Evolutionary conservation across 2,329 filamentous ascomycete genomes (phyloP).

Genomic region (Thelonectria rubi): DNA sequence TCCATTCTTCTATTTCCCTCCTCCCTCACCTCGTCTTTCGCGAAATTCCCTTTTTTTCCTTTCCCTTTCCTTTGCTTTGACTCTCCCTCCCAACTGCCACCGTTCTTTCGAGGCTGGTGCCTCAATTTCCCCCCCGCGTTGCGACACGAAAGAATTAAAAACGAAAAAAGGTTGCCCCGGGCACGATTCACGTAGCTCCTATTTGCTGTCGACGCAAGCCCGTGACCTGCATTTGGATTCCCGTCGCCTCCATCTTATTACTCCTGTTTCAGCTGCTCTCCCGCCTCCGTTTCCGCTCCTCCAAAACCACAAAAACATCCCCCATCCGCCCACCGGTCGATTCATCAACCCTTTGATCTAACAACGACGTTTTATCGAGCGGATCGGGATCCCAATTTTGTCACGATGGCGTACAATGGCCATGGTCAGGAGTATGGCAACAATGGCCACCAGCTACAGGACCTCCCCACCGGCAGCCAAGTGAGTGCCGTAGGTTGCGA

Average conservation of each 20-base stretch:
- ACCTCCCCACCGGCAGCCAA: conserved; percentile 67
- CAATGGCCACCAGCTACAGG: conserved; percentile 69
- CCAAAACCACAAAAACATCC: conserved; percentile 32
- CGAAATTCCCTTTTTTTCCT: conserved; percentile 34
- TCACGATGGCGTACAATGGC: conserved; percentile 69
- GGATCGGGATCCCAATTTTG: conserved; percentile 35
- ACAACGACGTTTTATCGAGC: conserved; percentile 32
- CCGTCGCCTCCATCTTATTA: conserved; percentile 19
- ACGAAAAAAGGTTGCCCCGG: conserved; percentile 20
- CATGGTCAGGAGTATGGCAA: conserved; percentile 64
- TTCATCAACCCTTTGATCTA: conserved; percentile 28
- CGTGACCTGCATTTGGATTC: conserved; percentile 40
- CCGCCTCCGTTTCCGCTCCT: conserved; percentile 20
- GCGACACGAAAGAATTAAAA: conserved; percentile 22
- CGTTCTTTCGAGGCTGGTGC: conserved; percentile 46
- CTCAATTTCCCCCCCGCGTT: conserved; percentile 41
- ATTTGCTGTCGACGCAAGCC: conserved; percentile 34
- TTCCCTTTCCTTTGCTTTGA: conserved; percentile 28
- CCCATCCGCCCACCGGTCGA: conserved; percentile 27
- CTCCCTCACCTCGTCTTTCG: conserved; percentile 40
- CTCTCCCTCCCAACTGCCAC: conserved; percentile 37
- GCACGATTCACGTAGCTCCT: conserved; percentile 27
- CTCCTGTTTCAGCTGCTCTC: conserved; percentile 42
- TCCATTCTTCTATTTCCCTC: conserved; percentile 31
- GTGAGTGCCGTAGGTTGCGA: conserved; percentile 60